Evolutionary conservation across 2,329 filamentous ascomycete genomes (phyloP), one percentile per base, ranked within the genome.

Genomic region (Pestalotiopsis sp.): DNA sequence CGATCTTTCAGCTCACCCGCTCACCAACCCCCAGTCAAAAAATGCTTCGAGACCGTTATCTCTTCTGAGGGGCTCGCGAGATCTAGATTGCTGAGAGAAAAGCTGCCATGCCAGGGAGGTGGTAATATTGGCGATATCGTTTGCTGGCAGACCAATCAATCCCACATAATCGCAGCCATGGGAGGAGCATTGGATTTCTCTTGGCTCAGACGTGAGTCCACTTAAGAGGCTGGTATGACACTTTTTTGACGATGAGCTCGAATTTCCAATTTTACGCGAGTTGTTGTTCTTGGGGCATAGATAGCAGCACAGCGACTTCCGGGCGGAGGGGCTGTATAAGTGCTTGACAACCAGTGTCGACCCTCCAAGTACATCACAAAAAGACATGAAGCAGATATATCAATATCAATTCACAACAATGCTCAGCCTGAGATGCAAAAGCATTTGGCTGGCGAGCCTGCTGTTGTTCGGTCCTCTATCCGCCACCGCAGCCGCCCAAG

Each of bases 401-500:
- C 17, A 12, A 20, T 2, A n/a, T 20, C n/a, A 31, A 38, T 20
- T n/a, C 20, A n/a, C 17, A 13, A 61, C 13, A 12, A 61, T 61
- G 59, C 2, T 36, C 4, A 14, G n/a, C 59, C 12, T 17, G n/a
- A 6, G n/a, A 39, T 20, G 17, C 11, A 13, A 36, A 20, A 27
- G 59, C 59, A 36, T 3, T 17, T 36, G 62, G n/a, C 38, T 52
- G 62, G 4, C 39, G 4, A 25, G 62, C 38, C n/a, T 65, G 20
- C 38, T 69, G 11, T 31, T 68, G 45, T 38, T 62, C 68, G 14
- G 25, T 38, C 27, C 45, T 20, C 25, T 61, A n/a, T 12, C 39
- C 13, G 13, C 31, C n/a, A 38, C 41, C 13, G 27, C 25, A 14
- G 7, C 7, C 17, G 45, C n/a, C n/a, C 63, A 31, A 14, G 25